These are phyloP conservation scores for Coemansia guatemalensis DNA, from an alignment of 192 early-diverging fungal genomes.

Conservation along the genomic window DNA sequence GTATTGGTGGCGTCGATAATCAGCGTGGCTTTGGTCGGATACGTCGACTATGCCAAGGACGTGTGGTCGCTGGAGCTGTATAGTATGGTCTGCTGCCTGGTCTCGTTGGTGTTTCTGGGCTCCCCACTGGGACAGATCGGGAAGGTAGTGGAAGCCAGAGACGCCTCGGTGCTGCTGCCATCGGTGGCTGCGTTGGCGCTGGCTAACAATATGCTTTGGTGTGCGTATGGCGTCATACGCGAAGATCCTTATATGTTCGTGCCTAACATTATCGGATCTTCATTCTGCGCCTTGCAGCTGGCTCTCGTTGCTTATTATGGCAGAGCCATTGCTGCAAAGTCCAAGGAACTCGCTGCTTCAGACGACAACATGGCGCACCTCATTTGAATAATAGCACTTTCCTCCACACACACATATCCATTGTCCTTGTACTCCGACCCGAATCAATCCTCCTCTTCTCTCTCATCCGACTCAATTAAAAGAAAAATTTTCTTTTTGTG, in stretches of 20 bases:
- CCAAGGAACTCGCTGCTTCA: conserved; percentile 12
- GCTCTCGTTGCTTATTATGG: conserved; percentile 43
- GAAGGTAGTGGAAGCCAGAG: conserved; percentile 13
- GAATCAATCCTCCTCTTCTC: no score
- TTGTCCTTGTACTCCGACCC: no score
- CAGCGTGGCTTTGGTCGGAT: conserved; percentile 11
- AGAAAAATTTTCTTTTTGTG: no score
- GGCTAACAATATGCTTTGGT: conserved; percentile 41
- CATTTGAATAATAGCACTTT: no score
- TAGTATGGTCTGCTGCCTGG: conserved; percentile 28
- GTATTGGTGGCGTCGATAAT: no score
- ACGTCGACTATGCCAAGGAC: conserved; percentile 22
- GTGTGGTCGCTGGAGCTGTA: conserved; percentile 11
- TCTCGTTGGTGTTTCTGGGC: conserved; percentile 37
- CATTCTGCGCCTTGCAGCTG: conserved; percentile 38
- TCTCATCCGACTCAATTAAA: no score
- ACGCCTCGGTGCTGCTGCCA: conserved; percentile 47
- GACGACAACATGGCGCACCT: neutral
- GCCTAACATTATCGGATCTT: conserved; percentile 34
- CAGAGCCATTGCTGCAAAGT: conserved; percentile 4
- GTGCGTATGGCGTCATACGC: conserved; percentile 29
- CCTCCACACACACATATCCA: no score
- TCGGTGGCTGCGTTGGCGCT: conserved; percentile 30
- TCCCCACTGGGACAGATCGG: conserved; percentile 43
- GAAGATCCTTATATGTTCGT: conserved; percentile 36